Evolutionary conservation across 208 protist species (phyloP).

Genomic region (Phytomonas francai): DNA sequence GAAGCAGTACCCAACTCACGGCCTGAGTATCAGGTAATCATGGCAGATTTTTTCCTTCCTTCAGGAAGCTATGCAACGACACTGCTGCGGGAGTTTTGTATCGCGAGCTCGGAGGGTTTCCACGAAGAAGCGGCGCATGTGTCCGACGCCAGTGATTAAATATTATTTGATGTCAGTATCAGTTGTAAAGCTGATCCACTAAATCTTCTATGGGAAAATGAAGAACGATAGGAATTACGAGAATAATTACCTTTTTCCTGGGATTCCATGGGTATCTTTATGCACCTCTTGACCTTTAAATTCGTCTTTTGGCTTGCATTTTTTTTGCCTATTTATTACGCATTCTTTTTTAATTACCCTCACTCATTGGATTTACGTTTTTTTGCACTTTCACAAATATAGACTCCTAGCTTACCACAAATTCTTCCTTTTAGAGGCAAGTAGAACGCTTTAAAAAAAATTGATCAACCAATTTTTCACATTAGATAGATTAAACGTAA

Average conservation of each 20-base stretch:
- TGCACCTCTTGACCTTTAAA: no score
- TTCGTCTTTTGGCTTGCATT: no score
- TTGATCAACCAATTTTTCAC: neutral
- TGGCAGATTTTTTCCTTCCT: conserved; percentile 70
- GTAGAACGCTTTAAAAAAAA: conserved; percentile 1
- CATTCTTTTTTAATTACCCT: neutral
- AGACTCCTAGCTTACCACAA: neutral
- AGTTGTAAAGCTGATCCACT: neutral
- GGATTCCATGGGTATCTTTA: no score
- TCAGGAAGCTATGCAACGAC: conserved; percentile 82
- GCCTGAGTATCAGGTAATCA: conserved; percentile 23
- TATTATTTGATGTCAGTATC: neutral
- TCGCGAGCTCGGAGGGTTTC: conserved; percentile 32
- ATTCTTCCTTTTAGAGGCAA: neutral
- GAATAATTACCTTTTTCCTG: no score
- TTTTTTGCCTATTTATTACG: no score
- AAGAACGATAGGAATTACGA: no score
- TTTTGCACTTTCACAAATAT: conserved; percentile 1
- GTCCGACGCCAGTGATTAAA: neutral
- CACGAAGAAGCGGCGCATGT: conserved; percentile 9
- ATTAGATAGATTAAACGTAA: neutral
- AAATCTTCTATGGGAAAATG: neutral
- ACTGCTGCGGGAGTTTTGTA: conserved; percentile 74
- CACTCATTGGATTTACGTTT: conserved; percentile 6
- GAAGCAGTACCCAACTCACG: conserved; percentile 13